Base-by-base conservation (phyloP, 179 eudicot genomes). In the Silene vulgaris region DNA sequence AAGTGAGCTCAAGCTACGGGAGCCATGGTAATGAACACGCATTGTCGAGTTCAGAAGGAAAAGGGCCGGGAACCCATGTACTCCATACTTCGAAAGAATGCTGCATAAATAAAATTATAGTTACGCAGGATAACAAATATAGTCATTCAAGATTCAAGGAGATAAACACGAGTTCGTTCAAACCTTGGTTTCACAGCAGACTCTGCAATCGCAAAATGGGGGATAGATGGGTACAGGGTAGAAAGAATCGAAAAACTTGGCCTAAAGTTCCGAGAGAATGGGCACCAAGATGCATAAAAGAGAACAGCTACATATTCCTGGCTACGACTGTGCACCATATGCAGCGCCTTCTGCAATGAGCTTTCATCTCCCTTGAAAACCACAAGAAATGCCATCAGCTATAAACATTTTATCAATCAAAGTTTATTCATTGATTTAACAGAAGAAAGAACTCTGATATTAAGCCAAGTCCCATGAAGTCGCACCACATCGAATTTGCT, bases 251-350 rank as follows among this genome's bases (percentile, higher is more conserved):
- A 90, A 74, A 91, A 87, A 70, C 71, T 90, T 73, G 97, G 90
- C 78, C 88, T 84, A 82, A 94, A 87, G 45, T 83, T 75, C 85
- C 84, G 87, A 32, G 97, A 94, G 88, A 94, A 94, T 20, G 93
- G 96, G 81, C 98, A 94, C 98, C 98, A 94, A 71, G 98, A 87
- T 65, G 98, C 96, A 84, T 94, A 89, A 85, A 94, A 94, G 80
- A 94, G 94, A 75, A 94, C 74, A 75, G 92, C 91, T 76, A 87
- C 90, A 82, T 90, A 91, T 75, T 84, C 87, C 80, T 84, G 80
- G 66, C 62, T 80, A 65, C 77, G 85, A 71, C 78, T 86, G 77
- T 90, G 81, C 70, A 90, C 87, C 84, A 86, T 73, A 74, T 79
- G 77, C 81, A 90, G 70, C 17, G 92, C 98, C 86, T 80, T 94